Base-by-base conservation (phyloP, 345 rosid species). In the Erodium maritimum region DNA sequence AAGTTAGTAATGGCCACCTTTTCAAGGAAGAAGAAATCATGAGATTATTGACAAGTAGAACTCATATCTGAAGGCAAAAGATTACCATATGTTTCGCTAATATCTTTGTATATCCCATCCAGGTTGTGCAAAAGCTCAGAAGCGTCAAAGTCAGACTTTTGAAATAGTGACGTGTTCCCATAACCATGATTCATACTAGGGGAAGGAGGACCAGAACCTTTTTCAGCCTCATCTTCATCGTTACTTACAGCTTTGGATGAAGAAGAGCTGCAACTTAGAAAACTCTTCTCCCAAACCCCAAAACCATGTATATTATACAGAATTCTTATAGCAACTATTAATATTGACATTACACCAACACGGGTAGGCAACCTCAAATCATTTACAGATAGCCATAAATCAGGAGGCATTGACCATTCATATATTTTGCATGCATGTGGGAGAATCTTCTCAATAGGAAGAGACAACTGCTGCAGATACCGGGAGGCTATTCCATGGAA, bases 371-470 rank as follows among this genome's bases (percentile, higher is more conserved):
- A 79, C 73, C 80, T 86, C 59, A 16, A 37, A 66, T 79, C 81
- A 55, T 73, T 81, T 68, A 69, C 66, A 1, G 95, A 91, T 54
- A 91, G 58, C 84, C 90, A 80, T 10, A 88, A 64, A 37, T 86
- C 90, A 5, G 95, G 81, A 34, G 88, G 96, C 90, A 82, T 69
- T 11, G 84, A 75, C 96, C 94, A 83, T 62, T 72, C 82, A 21
- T 73, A 66, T 60, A 88, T 69, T 8, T 64, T 75, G 70, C 84
- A 68, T 23, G 88, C 88, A 55, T 69, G 71, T 23, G 76, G 71
- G 57, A 88, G 69, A 74, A 86, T 72, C 66, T 71, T 78, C 37
- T 73, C 84, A 14, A 56, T 67, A 0, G 84, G 85, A 73, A 86
- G 79, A 67, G 80, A 68, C 58, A 88, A 57, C 52, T 69, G 67